Base-by-base conservation (phyloP, 768 basidiomycete species). In the Leccinum imitatum region DNA sequence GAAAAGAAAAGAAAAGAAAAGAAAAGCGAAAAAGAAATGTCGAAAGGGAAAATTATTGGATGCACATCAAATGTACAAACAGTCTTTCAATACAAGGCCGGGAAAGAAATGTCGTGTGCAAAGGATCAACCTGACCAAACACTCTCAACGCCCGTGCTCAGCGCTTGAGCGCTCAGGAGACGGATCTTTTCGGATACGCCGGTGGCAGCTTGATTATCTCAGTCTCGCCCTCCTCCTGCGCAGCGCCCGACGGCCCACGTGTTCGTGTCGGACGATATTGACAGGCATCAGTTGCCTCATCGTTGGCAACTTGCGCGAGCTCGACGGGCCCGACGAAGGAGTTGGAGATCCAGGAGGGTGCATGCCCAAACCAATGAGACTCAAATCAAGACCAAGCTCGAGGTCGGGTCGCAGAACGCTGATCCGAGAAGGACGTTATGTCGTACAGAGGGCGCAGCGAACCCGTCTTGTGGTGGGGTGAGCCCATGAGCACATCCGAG, bases 181-280 rank as follows among this genome's bases (percentile, higher is more conserved):
- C 14, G 35, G 35, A 6, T 60, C 33, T 61, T 71, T 35, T 83
- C 25, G 87, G 90, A 73, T 93, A 93, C 35, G 90, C 90, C 2
- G 91, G 91, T 15, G 91, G 91, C 52, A 93, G 79, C 72, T 93
- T 91, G 31, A 35, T 84, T 47, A 89, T 91, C 72, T 90, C 91
- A 15, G 82, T 71, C 63, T 76, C 79, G 8, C 73, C 14, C 14
- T 37, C 14, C 35, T 93, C 91, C 73, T 93, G 14, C 37, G 6
- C 14, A 37, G 5, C 35, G 13, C 33, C 35, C 13, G 14, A 14
- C 37, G 6, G 37, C 37, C 37, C 37, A 6, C 37, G 6, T 37
- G 3, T 37, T 37, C 14, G 14, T 37, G 37, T 11, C 6, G 14
- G 37, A 37, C 6, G 6, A 37, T 37, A 14, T 37, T 37, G 37